phyloP scores from a whole-genome alignment of 805 yeast species.

The Debaryomyces maramus region DNA sequence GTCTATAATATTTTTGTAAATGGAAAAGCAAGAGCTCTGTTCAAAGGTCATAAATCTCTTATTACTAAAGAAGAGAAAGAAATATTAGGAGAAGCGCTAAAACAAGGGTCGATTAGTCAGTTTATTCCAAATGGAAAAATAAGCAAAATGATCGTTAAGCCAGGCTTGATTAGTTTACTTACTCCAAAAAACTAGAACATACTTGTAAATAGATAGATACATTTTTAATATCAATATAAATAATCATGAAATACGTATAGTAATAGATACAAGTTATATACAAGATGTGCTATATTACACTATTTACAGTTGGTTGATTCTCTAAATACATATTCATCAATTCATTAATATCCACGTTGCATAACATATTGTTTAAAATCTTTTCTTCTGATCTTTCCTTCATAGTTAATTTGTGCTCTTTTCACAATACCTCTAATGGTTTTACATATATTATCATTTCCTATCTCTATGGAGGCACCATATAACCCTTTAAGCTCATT shows the following conservation, averaged over 20 bases:
- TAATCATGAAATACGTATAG: constrained; percentile 1
- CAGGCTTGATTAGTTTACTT: constrained; percentile 48
- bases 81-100: constrained; percentile 36
- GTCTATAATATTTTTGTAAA: constrained; percentile 66
- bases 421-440: constrained; percentile 34
- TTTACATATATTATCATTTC: constrained; percentile 27
- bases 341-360: constrained; percentile 30
- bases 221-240: constrained; percentile 6
- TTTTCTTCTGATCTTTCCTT: constrained; percentile 38
- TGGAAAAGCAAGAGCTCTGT: constrained; percentile 63
- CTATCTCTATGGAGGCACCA: constrained; percentile 31
- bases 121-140: constrained; percentile 44
- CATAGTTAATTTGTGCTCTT: constrained; percentile 36
- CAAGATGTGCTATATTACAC: constrained; percentile 6
- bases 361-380: constrained; percentile 33
- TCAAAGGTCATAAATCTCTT: constrained; percentile 36
- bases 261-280: not conserved
- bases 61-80: constrained; percentile 30
- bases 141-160: constrained; percentile 57
- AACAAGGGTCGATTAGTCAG: constrained; percentile 37
- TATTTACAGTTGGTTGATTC: constrained; percentile 11
- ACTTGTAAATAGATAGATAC: constrained; percentile 6
- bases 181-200: constrained; percentile 14
- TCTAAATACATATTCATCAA: not conserved
- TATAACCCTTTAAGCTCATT: constrained; percentile 30